Evolutionary conservation across 257 asterid species (phyloP), one percentile per base, ranked within the genome.

Genomic region (Apocynum venetum): DNA sequence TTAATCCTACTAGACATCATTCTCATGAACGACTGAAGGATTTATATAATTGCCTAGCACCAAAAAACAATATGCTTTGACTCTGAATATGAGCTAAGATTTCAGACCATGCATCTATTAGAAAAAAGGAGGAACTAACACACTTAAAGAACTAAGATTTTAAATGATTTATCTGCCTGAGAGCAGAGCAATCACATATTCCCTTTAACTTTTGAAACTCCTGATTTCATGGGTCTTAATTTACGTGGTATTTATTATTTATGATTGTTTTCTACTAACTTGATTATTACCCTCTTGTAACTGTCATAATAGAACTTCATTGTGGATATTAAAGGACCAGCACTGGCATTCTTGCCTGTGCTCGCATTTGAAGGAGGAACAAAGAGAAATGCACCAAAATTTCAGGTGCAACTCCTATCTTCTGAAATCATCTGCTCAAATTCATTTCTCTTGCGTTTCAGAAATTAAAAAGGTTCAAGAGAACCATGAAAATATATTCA

Each of bases 331-430:
- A 94, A 92, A 89, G 95, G 97, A 79, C 91, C 97, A 46, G 79
- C 88, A 55, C 52, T 92, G 85, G 98, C 97, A 61, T 84, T 84
- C 84, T 85, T 94, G 63, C 98, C 98, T 1, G 98, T 92, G 80
- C 93, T 94, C 74, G 92, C 98, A 75, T 94, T 92, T 84, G 98
- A 94, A 85, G 98, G 98, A 70, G 98, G 97, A 80, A 94, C 96
- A 60, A 89, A 97, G 85, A 91, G 97, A 86, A 94, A 94, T 86
- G 90, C 92, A 76, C 98, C 98, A 4, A 94, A 94, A 82, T 94
- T 91, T 87, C 93, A 91, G 97, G 98, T 91, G 67, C 74, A 61
- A 41, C 67, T 79, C 4, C 61, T 20, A 57, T 40, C 36, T 57
- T 73, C 76, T 40, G 8, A 48, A 17, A 17, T 68, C 6, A 13